These are phyloP conservation scores for Limtongia smithiae DNA, from an alignment of 805 yeast species.

Conservation along the genomic window DNA sequence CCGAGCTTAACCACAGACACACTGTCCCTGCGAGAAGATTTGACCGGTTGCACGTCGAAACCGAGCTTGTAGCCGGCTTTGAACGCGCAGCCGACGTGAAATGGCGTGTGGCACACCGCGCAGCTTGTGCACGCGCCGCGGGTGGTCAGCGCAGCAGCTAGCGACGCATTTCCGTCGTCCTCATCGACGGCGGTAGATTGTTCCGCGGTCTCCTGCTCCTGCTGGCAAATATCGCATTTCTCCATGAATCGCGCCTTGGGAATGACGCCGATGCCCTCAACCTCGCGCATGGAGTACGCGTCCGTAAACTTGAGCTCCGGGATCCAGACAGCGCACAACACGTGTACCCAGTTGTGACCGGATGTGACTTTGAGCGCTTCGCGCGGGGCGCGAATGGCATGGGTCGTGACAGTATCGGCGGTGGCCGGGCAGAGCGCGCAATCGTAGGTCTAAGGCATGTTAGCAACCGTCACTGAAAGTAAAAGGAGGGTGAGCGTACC, in stretches of 20 bases:
- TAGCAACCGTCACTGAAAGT: neutral
- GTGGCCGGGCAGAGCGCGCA: conserved; percentile 64
- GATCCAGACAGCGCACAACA: conserved; percentile 62
- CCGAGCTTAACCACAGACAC: conserved; percentile 26
- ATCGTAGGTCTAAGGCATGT: conserved; percentile 43
- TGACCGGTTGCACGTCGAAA: conserved; percentile 43
- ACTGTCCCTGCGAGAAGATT: conserved; percentile 32
- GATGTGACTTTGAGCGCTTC: conserved; percentile 68
- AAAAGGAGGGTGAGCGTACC: neutral
- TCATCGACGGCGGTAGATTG: too few species aligned
- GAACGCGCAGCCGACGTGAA: conserved; percentile 61
- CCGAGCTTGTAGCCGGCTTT: conserved; percentile 49
- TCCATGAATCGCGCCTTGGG: conserved; percentile 37
- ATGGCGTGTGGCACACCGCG: conserved; percentile 41
- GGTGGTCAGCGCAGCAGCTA: too few species aligned
- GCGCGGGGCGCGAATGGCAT: conserved; percentile 32
- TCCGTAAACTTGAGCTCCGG: conserved; percentile 47
- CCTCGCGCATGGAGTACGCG: conserved; percentile 46
- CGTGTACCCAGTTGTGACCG: conserved; percentile 74
- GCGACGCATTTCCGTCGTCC: too few species aligned
- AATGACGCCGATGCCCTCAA: conserved; percentile 40
- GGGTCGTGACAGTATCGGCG: neutral
- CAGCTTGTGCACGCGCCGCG: conserved; percentile 50
- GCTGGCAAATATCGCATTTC: conserved; percentile 41
- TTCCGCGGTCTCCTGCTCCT: conserved; percentile 48